Base-by-base conservation (phyloP, 305 asterid species). In the Fraxinus greggii region DNA sequence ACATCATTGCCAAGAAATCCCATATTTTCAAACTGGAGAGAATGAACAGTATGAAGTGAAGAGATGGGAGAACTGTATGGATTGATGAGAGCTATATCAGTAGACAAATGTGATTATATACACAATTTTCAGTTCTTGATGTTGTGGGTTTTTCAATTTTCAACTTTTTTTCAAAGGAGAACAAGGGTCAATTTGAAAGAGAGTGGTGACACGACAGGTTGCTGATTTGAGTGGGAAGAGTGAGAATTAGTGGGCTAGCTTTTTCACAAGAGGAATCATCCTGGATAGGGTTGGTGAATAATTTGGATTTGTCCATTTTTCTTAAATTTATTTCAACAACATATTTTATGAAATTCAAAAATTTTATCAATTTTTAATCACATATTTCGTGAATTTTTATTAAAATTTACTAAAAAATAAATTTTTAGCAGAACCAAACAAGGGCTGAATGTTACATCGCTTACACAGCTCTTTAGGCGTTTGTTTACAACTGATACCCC, bases 191-290 rank as follows among this genome's bases (percentile, higher is more conserved):
- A 7, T 17, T 23, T 36, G 12, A 81, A 67, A 28, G 73, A 59
- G 33, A 74, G 48, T 19, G 72, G 36, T 28, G 82, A 51, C 83
- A 76, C 23, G 82, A 51, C 83, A 76, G 54, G 77, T 81, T 51
- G 75, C 31, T 61, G 12, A 45, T 21, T 21, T 72, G 73, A 72
- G 87, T 86, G 88, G 85, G 78, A 74, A 51, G 85, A 85, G 84
- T 85, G 91, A 79, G 89, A 82, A 79, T 80, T 19, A 83, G 83
- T 81, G 89, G 89, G 15, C 6, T 61, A 6, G 79, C 82, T 48
- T 83, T 89, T 80, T 81, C 81, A 21, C 63, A 24, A 31, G 86
- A 45, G 85, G 83, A 83, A 86, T 86, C 79, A 86, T 88, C 84
- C 5, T 54, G 10, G 33, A 77, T 67, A 81, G 78, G 42, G 82